phyloP scores from a whole-genome alignment of 2,329 filamentous ascomycete species.

The Penicillium nordicum region DNA sequence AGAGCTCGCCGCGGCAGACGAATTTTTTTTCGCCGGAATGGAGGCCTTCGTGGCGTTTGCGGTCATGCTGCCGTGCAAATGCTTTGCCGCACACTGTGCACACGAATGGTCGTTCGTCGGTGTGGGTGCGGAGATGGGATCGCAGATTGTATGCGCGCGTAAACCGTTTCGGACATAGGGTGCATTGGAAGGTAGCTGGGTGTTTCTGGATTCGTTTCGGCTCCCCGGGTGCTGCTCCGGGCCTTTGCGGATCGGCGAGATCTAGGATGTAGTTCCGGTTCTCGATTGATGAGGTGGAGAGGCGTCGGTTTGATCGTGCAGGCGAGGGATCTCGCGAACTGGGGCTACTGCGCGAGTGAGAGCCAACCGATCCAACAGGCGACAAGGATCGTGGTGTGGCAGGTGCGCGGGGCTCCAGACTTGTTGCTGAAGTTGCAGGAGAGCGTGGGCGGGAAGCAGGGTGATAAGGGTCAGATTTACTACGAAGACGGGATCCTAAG shows the following conservation, averaged over 20 bases:
- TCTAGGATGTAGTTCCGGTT: conserved; percentile 79
- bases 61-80: conserved; percentile 94
- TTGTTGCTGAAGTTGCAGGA: conserved; percentile 30
- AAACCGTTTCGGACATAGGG: conserved; percentile 88
- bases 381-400: conserved; percentile 44
- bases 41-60: conserved; percentile 92
- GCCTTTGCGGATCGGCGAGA: conserved; percentile 81
- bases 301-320: conserved; percentile 41
- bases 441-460: conserved; percentile 41
- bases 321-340: conserved; percentile 46
- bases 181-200: conserved; percentile 94
- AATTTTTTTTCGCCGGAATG: conserved; percentile 99
- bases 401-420: conserved; percentile 31
- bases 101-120: conserved; percentile 93
- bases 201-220: conserved; percentile 92
- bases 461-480: conserved; percentile 60
- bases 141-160: conserved; percentile 95
- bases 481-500: conserved; percentile 54
- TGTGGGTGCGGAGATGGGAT: conserved; percentile 92
- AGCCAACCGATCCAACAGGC: conserved; percentile 35
- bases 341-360: conserved; percentile 38
- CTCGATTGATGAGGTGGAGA: conserved; percentile 48
- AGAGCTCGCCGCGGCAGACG: conserved; percentile 88
- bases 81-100: conserved; percentile 97
- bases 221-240: conserved; percentile 59